Base-by-base conservation (phyloP, 2,329 filamentous ascomycete species). In the Monilinia laxa region DNA sequence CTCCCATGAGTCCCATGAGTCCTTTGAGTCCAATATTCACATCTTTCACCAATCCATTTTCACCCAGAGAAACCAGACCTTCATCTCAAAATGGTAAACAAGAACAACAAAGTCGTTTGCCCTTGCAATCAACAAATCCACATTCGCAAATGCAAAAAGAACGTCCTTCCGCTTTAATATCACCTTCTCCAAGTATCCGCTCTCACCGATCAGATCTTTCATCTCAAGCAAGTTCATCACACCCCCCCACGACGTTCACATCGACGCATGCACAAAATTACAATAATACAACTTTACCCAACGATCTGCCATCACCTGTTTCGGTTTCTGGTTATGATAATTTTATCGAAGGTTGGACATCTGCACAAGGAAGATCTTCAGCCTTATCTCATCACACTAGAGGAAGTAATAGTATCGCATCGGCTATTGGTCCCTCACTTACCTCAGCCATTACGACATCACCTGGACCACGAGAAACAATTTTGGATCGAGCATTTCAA, bases 401-500 rank as follows among this genome's bases (percentile, higher is more conserved):
- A 53, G 82, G 80, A 3, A 81, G 84, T 9, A 84, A 82, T 55
- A 87, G 85, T 71, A 79, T 87, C 59, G 79, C 82, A 68, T 86
- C 84, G 1, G 80, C 82, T 18, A 71, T 74, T 16, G 77, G 79
- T 20, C 79, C 80, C 1, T 56, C 64, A 10, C 78, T 79, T 0
- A 72, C 49, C 1, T 62, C 57, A 23, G 51, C 80, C 11, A 71
- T 79, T 23, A 71, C 73, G 14, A 72, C 73, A 31, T 71, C 75
- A 2, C 84, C 85, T 0, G 82, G 76, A 0, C 84, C 84, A 2
- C 81, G 87, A 20, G 87, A 90, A 76, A 88, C 87, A 0, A 89
- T 90, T 62, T 76, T 89, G n/a, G 87, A 90, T 73, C 79, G 87
- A 51, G 87, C 87, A 0, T 89, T 90, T 71, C 85, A 87, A 71